Evolutionary conservation across 2,329 filamentous ascomycete genomes (phyloP).

Genomic region (Aphanocladium album): DNA sequence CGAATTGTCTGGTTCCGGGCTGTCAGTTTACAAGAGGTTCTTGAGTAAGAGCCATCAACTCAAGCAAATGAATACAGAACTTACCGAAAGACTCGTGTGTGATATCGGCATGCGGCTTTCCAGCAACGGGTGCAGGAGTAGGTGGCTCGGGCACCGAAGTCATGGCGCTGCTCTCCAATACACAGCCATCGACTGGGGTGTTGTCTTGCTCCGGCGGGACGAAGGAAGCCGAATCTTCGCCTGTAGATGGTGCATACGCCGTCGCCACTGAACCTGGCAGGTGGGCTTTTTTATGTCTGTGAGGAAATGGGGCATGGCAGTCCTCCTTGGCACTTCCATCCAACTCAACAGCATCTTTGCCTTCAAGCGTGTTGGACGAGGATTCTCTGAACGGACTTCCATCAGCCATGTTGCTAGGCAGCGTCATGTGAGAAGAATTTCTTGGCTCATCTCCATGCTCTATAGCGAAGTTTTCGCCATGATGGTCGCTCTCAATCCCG

Average conservation of each 20-base stretch:
- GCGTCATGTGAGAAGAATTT: neutral
- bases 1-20: neutral
- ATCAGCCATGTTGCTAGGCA: neutral
- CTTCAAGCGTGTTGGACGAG: no score
- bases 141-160: neutral
- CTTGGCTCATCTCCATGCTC: neutral
- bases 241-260: no score
- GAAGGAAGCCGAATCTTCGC: no score
- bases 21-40: neutral
- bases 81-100: neutral
- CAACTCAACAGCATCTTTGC: neutral
- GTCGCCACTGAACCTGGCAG: neutral
- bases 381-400: neutral
- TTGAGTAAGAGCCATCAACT: neutral
- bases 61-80: neutral
- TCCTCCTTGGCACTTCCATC: neutral
- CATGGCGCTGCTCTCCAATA: no score
- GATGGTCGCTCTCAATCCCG: conserved; percentile 18
- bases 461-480: neutral
- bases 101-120: neutral
- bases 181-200: neutral
- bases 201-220: neutral
- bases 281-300: neutral
- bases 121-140: neutral
- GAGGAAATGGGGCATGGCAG: neutral